phyloP scores from a whole-genome alignment of 208 protist genomes.

The Trypanosoma mega region DNA sequence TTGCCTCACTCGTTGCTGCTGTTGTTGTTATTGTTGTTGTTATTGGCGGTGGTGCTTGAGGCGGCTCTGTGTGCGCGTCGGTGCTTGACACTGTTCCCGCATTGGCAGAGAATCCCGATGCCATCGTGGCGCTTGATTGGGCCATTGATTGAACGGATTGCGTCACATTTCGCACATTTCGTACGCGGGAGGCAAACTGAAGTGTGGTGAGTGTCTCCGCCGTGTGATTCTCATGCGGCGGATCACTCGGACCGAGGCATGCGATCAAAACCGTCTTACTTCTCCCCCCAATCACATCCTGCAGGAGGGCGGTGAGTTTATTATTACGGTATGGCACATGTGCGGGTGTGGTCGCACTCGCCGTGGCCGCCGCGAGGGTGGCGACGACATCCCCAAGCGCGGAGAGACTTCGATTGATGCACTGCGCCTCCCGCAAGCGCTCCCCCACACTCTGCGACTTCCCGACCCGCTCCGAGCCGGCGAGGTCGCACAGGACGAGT shows the following conservation, averaged over 20 bases:
- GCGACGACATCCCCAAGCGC: slow-evolving; percentile 66
- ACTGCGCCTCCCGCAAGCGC: slow-evolving; percentile 44
- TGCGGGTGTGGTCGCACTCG: neutral
- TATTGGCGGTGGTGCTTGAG: neutral
- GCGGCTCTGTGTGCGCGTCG: too few relatives aligned
- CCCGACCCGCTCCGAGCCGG: slow-evolving; percentile 57
- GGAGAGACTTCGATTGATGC: slow-evolving; percentile 46
- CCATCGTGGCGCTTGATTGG: neutral
- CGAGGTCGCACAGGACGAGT: slow-evolving; percentile 74
- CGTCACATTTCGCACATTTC: slow-evolving; percentile 25
- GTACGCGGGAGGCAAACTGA: slow-evolving; percentile 27
- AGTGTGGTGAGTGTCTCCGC: slow-evolving; percentile 24
- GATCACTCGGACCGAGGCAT: slow-evolving; percentile 45
- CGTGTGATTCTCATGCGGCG: slow-evolving; percentile 26
- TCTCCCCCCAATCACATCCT: slow-evolving; percentile 38
- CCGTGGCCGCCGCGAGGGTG: slow-evolving; percentile 25
- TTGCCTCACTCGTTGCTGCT: neutral
- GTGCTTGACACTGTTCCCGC: neutral
- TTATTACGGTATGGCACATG: slow-evolving; percentile 74
- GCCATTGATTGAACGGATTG: neutral
- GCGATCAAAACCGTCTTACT: slow-evolving; percentile 71
- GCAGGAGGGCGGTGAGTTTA: slow-evolving; percentile 75
- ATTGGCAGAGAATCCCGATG: too few relatives aligned
- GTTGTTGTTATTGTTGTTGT: neutral
- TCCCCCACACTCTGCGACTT: slow-evolving; percentile 36